Conservation (phyloP, 179 eudicot genomes). For the Beta macrorhiza region DNA sequence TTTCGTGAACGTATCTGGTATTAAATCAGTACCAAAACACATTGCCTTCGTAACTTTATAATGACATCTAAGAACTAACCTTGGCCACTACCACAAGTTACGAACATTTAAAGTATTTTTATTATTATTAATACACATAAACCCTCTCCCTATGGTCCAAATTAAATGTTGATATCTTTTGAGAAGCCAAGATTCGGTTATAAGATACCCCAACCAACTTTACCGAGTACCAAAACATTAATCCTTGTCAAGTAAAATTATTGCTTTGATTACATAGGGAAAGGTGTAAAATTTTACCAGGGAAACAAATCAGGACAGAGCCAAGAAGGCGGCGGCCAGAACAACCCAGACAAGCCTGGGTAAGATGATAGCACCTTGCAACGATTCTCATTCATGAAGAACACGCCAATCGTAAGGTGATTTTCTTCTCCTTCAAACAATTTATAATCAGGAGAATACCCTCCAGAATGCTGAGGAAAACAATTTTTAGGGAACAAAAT, state of each 20-base stretch:
- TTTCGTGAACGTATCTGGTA: too few species aligned
- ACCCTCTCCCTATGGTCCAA: too few species aligned
- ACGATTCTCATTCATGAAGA: slow-evolving; percentile 6
- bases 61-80: too few species aligned
- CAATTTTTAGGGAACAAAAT: slow-evolving; percentile 15
- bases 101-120: too few species aligned
- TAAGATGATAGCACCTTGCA: background rate
- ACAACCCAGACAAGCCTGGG: slow-evolving; percentile 4
- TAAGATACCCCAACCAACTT: background rate
- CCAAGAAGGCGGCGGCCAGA: slow-evolving; percentile 28
- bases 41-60: too few species aligned
- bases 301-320: slow-evolving; percentile 4
- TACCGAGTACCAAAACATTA: background rate
- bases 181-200: too few species aligned
- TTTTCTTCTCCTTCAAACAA: background rate
- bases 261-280: background rate
- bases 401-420: slow-evolving; percentile 16
- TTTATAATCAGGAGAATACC: background rate
- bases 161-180: too few species aligned
- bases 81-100: too few species aligned
- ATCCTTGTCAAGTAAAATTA: background rate
- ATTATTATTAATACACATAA: too few species aligned
- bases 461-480: slow-evolving; percentile 14
- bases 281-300: background rate
- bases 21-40: background rate